These are phyloP conservation scores for Takashimella koratensis DNA, from an alignment of 1,284 basidiomycete species.

Conservation along the genomic window DNA sequence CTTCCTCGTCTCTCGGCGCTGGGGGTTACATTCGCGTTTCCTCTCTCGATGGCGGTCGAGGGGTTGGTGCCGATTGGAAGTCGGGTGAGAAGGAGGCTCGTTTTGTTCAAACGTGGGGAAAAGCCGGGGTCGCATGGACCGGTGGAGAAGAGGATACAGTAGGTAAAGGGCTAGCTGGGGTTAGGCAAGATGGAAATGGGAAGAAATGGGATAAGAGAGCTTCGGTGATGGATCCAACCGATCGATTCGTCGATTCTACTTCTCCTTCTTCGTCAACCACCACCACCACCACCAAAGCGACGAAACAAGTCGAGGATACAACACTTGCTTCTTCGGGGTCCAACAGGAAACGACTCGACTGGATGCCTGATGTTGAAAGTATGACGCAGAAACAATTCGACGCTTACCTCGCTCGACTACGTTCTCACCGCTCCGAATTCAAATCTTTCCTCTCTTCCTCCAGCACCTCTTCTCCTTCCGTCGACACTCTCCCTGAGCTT, in stretches of 20 bases:
- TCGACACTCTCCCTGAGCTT: constrained; percentile 13
- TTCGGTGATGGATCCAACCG: background rate
- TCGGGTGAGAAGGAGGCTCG: constrained; percentile 45
- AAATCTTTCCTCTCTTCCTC: background rate
- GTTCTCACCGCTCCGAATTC: constrained; percentile 22
- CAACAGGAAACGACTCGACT: constrained; percentile 1
- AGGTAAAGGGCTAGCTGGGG: background rate
- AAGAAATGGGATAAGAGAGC: background rate
- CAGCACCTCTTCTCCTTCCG: background rate
- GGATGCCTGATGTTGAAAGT: constrained; percentile 40
- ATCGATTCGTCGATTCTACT: constrained; percentile 4
- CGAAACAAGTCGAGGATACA: background rate
- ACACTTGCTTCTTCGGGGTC: background rate
- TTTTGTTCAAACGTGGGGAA: constrained; percentile 44
- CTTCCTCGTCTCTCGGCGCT: no score
- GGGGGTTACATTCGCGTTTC: constrained; percentile 39
- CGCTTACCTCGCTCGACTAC: constrained; percentile 32
- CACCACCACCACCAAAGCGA: constrained; percentile 2
- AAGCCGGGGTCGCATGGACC: constrained; percentile 35
- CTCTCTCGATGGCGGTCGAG: constrained; percentile 35
- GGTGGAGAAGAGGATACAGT: background rate
- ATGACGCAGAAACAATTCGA: constrained; percentile 42
- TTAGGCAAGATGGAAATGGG: background rate
- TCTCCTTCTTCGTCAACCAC: background rate
- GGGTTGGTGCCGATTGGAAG: constrained; percentile 37